Evolutionary conservation across 257 asterid species (phyloP).

Genomic region (Voacanga thouarsii): DNA sequence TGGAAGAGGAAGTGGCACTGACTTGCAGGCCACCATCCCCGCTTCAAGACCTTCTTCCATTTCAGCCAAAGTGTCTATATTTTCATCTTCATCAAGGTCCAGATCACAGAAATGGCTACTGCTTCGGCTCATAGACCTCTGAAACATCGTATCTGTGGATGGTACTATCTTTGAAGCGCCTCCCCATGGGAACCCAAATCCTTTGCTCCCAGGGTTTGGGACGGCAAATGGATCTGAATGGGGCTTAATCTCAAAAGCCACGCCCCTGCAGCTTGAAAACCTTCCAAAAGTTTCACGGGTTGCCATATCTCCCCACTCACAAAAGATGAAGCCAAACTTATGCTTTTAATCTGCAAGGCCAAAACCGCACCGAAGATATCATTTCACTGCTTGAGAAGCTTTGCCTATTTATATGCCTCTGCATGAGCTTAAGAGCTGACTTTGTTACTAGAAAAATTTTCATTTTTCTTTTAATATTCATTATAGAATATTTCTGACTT

Average conservation of each 20-base stretch:
- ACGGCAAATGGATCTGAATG: constrained; percentile 46
- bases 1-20: constrained; percentile 20
- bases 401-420: background rate
- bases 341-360: background rate
- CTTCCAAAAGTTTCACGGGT: constrained; percentile 29
- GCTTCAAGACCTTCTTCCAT: constrained; percentile 46
- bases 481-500: background rate
- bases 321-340: background rate
- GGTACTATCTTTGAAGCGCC: constrained; percentile 38
- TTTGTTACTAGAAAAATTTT: background rate
- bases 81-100: constrained; percentile 25
- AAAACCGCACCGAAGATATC: background rate
- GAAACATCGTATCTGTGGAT: constrained; percentile 22
- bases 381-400: background rate
- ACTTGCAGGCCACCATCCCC: constrained; percentile 10
- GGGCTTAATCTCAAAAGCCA: constrained; percentile 69
- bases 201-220: constrained; percentile 27
- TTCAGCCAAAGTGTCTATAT: constrained; percentile 24
- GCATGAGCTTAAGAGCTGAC: background rate
- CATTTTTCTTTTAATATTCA: background rate
- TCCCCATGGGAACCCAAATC: constrained; percentile 47
- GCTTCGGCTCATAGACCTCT: constrained; percentile 51
- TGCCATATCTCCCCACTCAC: constrained; percentile 24
- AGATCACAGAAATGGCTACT: constrained; percentile 78
- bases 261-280: constrained; percentile 73